Evolutionary conservation across 192 early-diverging fungal genomes (phyloP), one percentile per base, ranked within the genome.

Genomic region (Entomortierella chlamydospora): DNA sequence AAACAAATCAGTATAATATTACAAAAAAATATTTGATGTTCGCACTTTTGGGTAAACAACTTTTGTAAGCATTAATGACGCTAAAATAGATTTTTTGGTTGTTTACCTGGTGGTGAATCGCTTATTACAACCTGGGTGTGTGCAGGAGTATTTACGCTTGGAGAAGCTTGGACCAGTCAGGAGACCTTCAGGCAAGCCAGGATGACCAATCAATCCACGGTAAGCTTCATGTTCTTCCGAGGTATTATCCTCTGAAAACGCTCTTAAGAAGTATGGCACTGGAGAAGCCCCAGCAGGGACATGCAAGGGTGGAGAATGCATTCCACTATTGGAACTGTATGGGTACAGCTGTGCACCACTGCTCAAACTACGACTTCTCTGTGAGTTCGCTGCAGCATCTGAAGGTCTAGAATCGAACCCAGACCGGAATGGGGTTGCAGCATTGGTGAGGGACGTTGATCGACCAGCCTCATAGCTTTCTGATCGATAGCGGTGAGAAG

Each of bases 71-170:
- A n/a, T n/a, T n/a, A n/a, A n/a, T n/a, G n/a, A n/a, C n/a, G n/a
- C n/a, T n/a, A n/a, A n/a, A n/a, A n/a, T n/a, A n/a, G n/a, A n/a
- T n/a, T n/a, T n/a, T n/a, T n/a, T n/a, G n/a, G n/a, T 31, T 34
- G 4, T 37, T 63, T 81, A 90, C 88, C 88, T 93, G 47, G 92
- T 93, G 0, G 93, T 93, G 72, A 95, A 95, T 15, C 90, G 88
- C 79, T 92, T 92, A 69, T 89, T 91, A 65, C 93, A 95, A 15
- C 86, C 84, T 18, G 83, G 85, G 50, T 83, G 86, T 1, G 84
- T 57, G 79, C 93, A 95, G 53, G 84, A 84, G 82, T 93, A 93
- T 74, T 92, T 92, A 73, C 93, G 87, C 74, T 93, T 93, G 2
- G 72, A 77, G 26, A 57, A 61, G 29, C 68, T 73, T 7, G 60